phyloP scores from a whole-genome alignment of 1,139 yeast genomes.

The Kodamaea derodonti region DNA sequence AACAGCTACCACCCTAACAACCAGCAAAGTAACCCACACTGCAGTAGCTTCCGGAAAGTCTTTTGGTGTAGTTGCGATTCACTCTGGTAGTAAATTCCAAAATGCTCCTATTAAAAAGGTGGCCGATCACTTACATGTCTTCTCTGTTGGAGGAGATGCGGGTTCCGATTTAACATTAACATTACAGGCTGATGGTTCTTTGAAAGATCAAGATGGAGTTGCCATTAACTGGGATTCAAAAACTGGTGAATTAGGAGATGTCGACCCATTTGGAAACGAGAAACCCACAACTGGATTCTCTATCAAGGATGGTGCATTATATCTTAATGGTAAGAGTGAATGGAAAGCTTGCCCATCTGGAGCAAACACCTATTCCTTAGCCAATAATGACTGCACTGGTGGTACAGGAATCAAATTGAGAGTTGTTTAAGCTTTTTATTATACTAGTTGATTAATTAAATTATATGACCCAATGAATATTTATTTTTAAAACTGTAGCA shows the following conservation, averaged over 20 bases:
- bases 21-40: neutral
- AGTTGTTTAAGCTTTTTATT: no score
- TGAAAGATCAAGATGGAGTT: conserved; percentile 25
- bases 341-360: conserved; percentile 30
- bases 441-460: no score
- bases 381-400: conserved; percentile 23
- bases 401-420: conserved; percentile 24
- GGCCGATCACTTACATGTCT: conserved; percentile 25
- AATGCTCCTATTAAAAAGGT: conserved; percentile 23
- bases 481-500: no score
- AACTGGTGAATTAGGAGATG: conserved; percentile 29
- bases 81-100: conserved; percentile 21
- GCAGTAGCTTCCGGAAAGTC: conserved; percentile 1
- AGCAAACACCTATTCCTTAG: conserved; percentile 20
- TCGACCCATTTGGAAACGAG: conserved; percentile 25
- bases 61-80: conserved; percentile 17
- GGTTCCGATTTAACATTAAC: conserved; percentile 22
- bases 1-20: neutral
- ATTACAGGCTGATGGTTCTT: conserved; percentile 22
- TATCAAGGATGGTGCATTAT: conserved; percentile 20
- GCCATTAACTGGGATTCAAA: conserved; percentile 22
- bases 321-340: conserved; percentile 16
- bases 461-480: no score
- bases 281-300: conserved; percentile 23
- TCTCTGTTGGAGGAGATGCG: conserved; percentile 29